phyloP scores from a whole-genome alignment of 2,329 filamentous ascomycete species.

The Fusarium abutilonis region DNA sequence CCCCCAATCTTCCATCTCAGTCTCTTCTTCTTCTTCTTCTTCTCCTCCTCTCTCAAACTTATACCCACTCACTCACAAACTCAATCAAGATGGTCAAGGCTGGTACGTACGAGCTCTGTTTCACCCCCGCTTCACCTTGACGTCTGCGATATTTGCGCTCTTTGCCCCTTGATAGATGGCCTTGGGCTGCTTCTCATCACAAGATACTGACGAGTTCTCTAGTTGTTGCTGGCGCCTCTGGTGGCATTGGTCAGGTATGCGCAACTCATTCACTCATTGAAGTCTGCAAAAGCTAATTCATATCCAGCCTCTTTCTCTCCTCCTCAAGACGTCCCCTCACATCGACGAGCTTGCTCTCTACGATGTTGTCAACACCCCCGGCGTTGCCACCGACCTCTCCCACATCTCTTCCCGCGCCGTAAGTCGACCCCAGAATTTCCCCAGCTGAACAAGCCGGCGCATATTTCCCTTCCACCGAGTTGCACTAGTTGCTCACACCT shows the following conservation, averaged over 20 bases:
- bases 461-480: slow-evolving; percentile 40
- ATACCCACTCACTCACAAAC: slow-evolving; percentile 31
- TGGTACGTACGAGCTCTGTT: slow-evolving; percentile 55
- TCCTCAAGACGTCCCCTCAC: slow-evolving; percentile 89
- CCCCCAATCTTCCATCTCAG: no score
- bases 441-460: slow-evolving; percentile 12
- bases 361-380: slow-evolving; percentile 99
- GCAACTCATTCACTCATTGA: background rate
- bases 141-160: slow-evolving; percentile 1
- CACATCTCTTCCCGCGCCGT: slow-evolving; percentile 94
- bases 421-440: slow-evolving; percentile 47
- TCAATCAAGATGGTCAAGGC: slow-evolving; percentile 67
- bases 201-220: slow-evolving; percentile 23
- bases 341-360: slow-evolving; percentile 95
- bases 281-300: slow-evolving; percentile 34
- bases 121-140: slow-evolving; percentile 39
- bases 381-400: slow-evolving; percentile 94
- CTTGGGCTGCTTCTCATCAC: background rate
- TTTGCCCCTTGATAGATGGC: background rate
- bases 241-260: slow-evolving; percentile 96
- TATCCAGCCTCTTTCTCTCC: slow-evolving; percentile 87
- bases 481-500: slow-evolving; percentile 46
- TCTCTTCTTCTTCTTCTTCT: slow-evolving; percentile 6
- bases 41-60: background rate
- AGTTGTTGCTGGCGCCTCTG: slow-evolving; percentile 94